These are phyloP conservation scores for Lactarius quietus DNA, from an alignment of 768 basidiomycete genomes.

Conservation along the genomic window DNA sequence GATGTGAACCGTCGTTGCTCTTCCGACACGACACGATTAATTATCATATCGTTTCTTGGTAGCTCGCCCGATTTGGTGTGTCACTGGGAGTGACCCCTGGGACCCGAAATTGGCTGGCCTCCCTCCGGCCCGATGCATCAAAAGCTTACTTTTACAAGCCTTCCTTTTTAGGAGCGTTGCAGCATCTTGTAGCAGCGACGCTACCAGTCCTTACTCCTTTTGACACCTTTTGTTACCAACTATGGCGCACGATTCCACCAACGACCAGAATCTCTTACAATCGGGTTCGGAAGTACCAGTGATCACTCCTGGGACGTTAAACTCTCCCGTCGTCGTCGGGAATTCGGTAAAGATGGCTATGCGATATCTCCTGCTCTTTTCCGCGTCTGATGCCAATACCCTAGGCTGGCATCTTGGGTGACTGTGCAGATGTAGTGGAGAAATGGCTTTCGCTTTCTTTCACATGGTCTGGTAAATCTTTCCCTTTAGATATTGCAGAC, in stretches of 20 bases:
- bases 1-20: no score
- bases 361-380: background rate
- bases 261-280: background rate
- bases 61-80: no score
- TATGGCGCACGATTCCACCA: background rate
- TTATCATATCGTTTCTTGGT: no score
- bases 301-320: no score
- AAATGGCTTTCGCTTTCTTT: conserved; percentile 63
- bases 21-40: no score
- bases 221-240: background rate
- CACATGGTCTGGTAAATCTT: conserved; percentile 68
- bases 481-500: conserved; percentile 63
- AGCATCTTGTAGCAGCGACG: no score
- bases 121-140: no score
- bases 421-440: conserved; percentile 25
- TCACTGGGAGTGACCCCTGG: no score
- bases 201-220: no score
- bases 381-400: background rate
- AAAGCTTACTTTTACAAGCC: no score
- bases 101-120: no score
- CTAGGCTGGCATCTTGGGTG: background rate
- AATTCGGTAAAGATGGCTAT: conserved; percentile 6
- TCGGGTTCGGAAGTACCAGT: background rate
- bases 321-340: background rate
- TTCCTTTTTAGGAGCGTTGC: no score